Percentiles rank a stretch among this genome's conserved stretches.
Conservation (phyloP, 2,329 filamentous ascomycete genomes). For the Fonsecaea pedrosoi region DNA sequence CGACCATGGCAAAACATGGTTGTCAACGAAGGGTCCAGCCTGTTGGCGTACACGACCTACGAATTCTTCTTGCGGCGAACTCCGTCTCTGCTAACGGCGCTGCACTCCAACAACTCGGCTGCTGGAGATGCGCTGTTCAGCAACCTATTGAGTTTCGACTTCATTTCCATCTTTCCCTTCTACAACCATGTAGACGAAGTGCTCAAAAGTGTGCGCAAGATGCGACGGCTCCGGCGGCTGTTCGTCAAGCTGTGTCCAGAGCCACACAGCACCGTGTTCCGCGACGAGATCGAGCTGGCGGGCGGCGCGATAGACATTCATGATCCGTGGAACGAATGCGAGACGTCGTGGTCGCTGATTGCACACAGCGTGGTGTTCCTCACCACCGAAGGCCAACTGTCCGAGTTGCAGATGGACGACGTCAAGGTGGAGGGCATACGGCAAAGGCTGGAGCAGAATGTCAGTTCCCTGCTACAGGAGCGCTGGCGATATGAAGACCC, state of each 20-base stretch:
- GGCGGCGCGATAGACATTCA: constrained; percentile 49
- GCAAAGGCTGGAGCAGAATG: constrained; percentile 24
- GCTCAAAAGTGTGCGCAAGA: constrained; percentile 53
- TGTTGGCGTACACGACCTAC: constrained; percentile 73
- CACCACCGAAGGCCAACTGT: constrained; percentile 28
- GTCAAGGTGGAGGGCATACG: constrained; percentile 35
- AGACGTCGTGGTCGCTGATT: constrained; percentile 59
- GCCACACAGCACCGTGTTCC: constrained; percentile 46
- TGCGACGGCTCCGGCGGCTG: constrained; percentile 61
- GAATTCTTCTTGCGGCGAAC: constrained; percentile 72
- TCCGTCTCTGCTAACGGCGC: constrained; percentile 57
- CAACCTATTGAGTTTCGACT: constrained; percentile 54
- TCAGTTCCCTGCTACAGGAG: constrained; percentile 24
- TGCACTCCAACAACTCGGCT: constrained; percentile 24
- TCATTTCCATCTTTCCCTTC: constrained; percentile 72
- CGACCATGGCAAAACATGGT: constrained; percentile 69
- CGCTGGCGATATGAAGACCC: constrained; percentile 34
- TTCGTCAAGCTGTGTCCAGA: constrained; percentile 61
- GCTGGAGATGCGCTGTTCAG: constrained; percentile 52
- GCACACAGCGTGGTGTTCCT: constrained; percentile 44
- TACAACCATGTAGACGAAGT: constrained; percentile 63
- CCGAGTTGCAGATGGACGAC: constrained; percentile 35
- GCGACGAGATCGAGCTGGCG: constrained; percentile 45
- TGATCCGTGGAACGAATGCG: constrained; percentile 62
- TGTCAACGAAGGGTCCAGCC: constrained; percentile 77